Base-by-base conservation (phyloP, 1,139 yeast species). In the Magnusiomyces paraingens region DNA sequence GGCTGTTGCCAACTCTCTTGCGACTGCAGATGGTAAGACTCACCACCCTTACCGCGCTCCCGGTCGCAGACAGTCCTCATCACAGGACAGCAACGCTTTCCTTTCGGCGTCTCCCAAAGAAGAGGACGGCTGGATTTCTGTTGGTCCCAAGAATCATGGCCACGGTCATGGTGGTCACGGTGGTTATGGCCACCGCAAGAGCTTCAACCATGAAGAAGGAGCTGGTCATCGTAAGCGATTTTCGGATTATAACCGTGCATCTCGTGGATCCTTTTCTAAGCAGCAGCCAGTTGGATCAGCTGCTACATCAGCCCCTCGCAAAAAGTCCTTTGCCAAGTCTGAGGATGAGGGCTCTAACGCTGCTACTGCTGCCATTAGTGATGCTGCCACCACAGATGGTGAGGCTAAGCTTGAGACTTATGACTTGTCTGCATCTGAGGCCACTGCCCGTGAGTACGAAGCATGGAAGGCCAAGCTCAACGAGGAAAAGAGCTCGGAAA, bases 61-160 rank as follows among this genome's bases (percentile, higher is more conserved):
- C 36, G 35, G 14, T 46, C 47, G 49, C 15, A 26, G 32, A 26
- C 32, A 26, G 32, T 26, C 32, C 32, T 26, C 32, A 8, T 26
- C 32, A 26, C 32, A 26, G 8, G 32, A 26, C 32, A 26, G 32
- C 32, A 26, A 8, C 32, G 32, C 32, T 8, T 26, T 26, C 8
- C 32, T 26, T 12, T 39, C 52, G 4, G 49, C 51, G 20, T 47
- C 44, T 3, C 42, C 51, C 17, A 67, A 53, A 36, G 67, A 56
- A 14, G 68, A 64, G 40, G 70, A 65, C 48, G 72, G 70, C 32
- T 68, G 72, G 72, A 64, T 63, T 53, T 60, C 65, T 20, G 71
- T 68, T 12, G 63, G 62, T 20, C 62, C 65, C 15, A 61, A 61
- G 51, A 59, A 59, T 51, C 51, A 51, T 3, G 50, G 18, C 49